Percentiles rank a stretch among this genome's conserved stretches.
phyloP scores from a whole-genome alignment of 306 rosid species.

The Dryas alaskensis region DNA sequence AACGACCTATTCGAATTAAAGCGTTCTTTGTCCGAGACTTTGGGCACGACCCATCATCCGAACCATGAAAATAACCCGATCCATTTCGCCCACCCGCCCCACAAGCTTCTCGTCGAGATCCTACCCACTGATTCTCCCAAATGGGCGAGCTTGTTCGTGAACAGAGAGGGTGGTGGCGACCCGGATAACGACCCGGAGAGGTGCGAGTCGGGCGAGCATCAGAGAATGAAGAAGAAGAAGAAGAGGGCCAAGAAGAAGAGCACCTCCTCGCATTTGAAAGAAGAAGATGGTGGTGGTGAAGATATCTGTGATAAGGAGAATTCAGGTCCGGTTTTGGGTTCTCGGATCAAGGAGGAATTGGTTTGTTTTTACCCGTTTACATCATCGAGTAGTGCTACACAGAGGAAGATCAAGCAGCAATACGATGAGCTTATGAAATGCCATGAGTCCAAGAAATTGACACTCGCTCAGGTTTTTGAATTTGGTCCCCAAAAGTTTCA shows the following conservation, averaged over 20 bases:
- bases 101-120: constrained; percentile 42
- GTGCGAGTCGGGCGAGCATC: constrained; percentile 30
- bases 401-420: constrained; percentile 80
- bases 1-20: constrained; percentile 18
- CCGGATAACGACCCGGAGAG: constrained; percentile 20
- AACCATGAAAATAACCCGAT: constrained; percentile 29
- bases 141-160: constrained; percentile 46
- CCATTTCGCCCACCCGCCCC: constrained; percentile 39
- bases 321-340: constrained; percentile 33
- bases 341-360: constrained; percentile 41
- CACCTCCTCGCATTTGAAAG: constrained; percentile 12
- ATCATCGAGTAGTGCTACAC: constrained; percentile 65
- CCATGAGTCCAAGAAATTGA: constrained; percentile 55
- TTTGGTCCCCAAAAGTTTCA: background rate
- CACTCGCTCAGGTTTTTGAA: constrained; percentile 59
- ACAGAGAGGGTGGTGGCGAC: constrained; percentile 17
- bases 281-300: constrained; percentile 22
- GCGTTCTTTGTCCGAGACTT: constrained; percentile 23
- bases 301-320: constrained; percentile 13
- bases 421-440: constrained; percentile 72
- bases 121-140: constrained; percentile 50
- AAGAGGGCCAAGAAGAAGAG: constrained; percentile 66
- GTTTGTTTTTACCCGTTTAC: constrained; percentile 66
- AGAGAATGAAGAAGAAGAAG: constrained; percentile 56
- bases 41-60: background rate